These are phyloP conservation scores for Ceratocystis destructans DNA, from an alignment of 2,329 filamentous ascomycete species.

Conservation along the genomic window DNA sequence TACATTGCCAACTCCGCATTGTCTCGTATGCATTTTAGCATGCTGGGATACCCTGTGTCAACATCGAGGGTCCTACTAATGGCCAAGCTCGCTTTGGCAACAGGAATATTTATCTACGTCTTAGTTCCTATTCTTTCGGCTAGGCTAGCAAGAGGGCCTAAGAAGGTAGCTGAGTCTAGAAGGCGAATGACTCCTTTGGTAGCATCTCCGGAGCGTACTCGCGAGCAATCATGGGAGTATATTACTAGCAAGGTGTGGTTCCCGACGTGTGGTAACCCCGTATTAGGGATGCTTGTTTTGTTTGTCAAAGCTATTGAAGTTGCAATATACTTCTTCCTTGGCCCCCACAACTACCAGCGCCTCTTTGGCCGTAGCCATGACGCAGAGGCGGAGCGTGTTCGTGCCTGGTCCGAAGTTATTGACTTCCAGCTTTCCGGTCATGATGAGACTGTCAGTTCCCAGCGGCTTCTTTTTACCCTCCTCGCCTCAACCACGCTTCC, in stretches of 20 bases:
- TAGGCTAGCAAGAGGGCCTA: not conserved
- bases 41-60: conserved; percentile 40
- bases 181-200: conserved; percentile 50
- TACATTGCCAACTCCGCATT: conserved; percentile 40
- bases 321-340: conserved; percentile 62
- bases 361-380: conserved; percentile 71
- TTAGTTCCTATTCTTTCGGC: conserved; percentile 42
- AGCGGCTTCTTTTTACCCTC: conserved; percentile 69
- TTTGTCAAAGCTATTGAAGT: conserved; percentile 70
- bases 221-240: conserved; percentile 71
- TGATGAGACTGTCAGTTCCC: conserved; percentile 78
- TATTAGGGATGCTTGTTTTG: conserved; percentile 71
- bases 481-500: conserved; percentile 80
- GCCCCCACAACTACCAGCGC: conserved; percentile 60
- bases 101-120: conserved; percentile 42
- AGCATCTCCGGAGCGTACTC: conserved; percentile 70
- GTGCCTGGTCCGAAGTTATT: conserved; percentile 85
- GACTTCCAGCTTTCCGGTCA: conserved; percentile 87
- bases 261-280: conserved; percentile 62
- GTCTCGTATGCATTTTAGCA: conserved; percentile 36
- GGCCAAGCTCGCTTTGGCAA: conserved; percentile 38
- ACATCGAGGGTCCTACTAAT: conserved; percentile 35
- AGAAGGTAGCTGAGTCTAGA: not conserved
- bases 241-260: conserved; percentile 88
- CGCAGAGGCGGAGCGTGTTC: conserved; percentile 71